Percentiles rank a stretch among this genome's conserved stretches.
Evolutionary conservation across 495 filamentous ascomycete species (phyloP).

Genomic region (Melanomma pulvis-pyrius): DNA sequence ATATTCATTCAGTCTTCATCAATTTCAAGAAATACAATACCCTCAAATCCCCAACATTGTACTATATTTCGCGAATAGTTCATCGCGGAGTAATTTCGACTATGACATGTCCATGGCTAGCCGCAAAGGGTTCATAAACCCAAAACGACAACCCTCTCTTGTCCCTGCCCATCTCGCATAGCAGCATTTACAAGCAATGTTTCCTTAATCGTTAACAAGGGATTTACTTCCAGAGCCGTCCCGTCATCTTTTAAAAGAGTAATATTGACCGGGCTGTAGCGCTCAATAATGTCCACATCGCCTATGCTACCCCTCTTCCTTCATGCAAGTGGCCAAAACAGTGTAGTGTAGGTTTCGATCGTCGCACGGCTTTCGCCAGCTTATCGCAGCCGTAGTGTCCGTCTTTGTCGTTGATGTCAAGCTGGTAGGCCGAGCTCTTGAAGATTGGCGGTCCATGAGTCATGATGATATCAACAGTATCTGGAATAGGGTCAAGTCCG

Average conservation of each 20-base stretch:
- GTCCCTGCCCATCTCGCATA: too few species aligned
- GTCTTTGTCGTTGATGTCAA: not conserved
- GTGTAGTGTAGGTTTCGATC: constrained; percentile 55
- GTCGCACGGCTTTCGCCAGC: constrained; percentile 42
- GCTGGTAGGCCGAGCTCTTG: not conserved
- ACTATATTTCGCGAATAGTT: too few species aligned
- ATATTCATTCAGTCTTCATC: too few species aligned
- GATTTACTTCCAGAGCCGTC: not conserved
- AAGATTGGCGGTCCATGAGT: constrained; percentile 17
- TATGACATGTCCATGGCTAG: too few species aligned
- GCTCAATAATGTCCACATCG: not conserved
- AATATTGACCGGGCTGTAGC: not conserved
- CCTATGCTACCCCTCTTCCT: constrained; percentile 42
- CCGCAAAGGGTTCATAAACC: too few species aligned
- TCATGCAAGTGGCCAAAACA: constrained; percentile 65
- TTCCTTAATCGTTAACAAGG: not conserved
- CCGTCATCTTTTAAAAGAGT: not conserved
- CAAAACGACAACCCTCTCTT: too few species aligned
- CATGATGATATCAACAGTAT: constrained; percentile 26
- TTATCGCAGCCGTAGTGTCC: constrained; percentile 6
- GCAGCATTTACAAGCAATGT: not conserved
- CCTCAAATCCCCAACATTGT: too few species aligned
- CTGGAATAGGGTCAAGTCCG: not conserved
- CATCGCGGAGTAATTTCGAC: too few species aligned
- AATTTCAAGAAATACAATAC: too few species aligned